Percentiles rank a stretch among this genome's conserved stretches.
Evolutionary conservation across 116 monocot genomes (phyloP).

Genomic region (Trichopus zeylanicus): DNA sequence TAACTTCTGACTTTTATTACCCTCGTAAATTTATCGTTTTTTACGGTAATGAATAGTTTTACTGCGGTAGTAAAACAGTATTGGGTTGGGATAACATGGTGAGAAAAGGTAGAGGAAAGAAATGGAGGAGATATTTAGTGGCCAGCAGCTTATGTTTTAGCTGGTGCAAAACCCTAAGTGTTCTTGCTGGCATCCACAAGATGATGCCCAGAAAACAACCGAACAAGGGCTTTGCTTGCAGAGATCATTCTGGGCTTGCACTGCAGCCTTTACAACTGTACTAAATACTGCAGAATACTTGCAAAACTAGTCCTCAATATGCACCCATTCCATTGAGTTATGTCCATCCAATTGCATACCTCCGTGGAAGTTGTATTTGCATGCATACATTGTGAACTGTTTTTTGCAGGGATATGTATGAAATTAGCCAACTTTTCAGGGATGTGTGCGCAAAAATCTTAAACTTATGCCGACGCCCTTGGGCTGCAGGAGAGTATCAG

Average conservation of each 20-base stretch:
- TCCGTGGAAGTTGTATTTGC: too few species aligned
- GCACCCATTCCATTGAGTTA: neutral
- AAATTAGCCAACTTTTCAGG: too few species aligned
- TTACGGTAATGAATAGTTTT: too few species aligned
- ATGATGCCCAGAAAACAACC: neutral
- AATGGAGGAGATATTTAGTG: too few species aligned
- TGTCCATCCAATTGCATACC: too few species aligned
- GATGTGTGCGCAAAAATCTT: too few species aligned
- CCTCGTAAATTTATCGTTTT: too few species aligned
- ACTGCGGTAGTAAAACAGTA: too few species aligned
- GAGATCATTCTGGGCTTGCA: neutral
- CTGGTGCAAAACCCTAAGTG: neutral
- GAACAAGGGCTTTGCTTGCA: neutral
- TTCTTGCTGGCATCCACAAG: neutral
- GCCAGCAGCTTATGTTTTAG: neutral
- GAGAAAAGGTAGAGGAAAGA: neutral
- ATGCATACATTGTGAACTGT: too few species aligned
- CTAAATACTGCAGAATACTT: neutral
- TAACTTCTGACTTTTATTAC: too few species aligned
- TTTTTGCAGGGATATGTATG: too few species aligned
- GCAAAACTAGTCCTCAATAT: neutral
- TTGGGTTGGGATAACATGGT: too few species aligned
- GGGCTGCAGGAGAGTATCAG: neutral
- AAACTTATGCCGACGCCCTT: neutral
- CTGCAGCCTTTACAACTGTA: neutral